Base-by-base conservation (phyloP, 208 protist species). In the Leishmania amazonensis region DNA sequence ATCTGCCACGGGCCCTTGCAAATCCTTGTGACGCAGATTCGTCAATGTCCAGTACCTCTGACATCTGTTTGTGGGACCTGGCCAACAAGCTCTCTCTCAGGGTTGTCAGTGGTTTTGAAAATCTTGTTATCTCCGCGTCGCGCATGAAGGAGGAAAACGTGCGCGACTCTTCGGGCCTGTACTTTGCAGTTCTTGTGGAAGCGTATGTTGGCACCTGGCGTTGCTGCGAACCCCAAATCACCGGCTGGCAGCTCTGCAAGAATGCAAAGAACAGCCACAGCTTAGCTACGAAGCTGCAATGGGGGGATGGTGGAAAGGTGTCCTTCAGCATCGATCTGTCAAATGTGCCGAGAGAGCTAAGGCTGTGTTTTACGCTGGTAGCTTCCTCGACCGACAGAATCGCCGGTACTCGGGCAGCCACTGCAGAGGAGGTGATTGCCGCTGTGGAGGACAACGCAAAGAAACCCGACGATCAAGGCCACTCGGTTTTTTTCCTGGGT, bases 41-140 rank as follows among this genome's bases (percentile, higher is more conserved):
- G 28, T 81, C 60, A 7, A 83, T 83, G 42, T n/a, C 67, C 28
- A 70, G 58, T 6, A 75, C 86, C 13, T 58, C 73, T 5, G 85
- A 92, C 62, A 89, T 92, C 6, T 89, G 89, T 60, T 57, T 93
- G n/a, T 92, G 91, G 88, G 79, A 88, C 42, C 42, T 90, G n/a
- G 15, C 64, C 28, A 78, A 78, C 0, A 89, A 91, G 64, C 72
- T 93, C 5, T 86, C 73, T 1, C 19, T 95, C 11, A 21, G 76
- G 35, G 40, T 93, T 54, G 40, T 85, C 1, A 85, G 87, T 1
- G 83, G 86, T 5, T 86, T 90, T 28, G 81, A 85, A 65, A 87
- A 85, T 70, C 75, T 89, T 40, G 75, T 75, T 13, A 81, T 90
- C 62, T 81, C 74, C 19, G 8, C n/a, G 0, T 83, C 85, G 42